Percentiles rank a stretch among this genome's conserved stretches.
Conservation (phyloP, 179 eudicot genomes). For the Nepenthes alata region DNA sequence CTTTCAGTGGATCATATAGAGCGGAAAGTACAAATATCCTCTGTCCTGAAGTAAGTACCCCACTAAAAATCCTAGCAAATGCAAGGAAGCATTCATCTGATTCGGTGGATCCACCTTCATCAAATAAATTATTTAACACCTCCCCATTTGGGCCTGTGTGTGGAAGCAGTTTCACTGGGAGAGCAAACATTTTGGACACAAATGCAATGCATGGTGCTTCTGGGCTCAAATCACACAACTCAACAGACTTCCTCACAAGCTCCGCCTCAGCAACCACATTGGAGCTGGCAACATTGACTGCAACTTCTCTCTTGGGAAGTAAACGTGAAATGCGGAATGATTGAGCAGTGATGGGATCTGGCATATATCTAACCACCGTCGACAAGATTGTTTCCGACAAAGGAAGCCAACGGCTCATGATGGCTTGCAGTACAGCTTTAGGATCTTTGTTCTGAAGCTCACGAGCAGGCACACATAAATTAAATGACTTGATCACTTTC, state of each 20-base stretch:
- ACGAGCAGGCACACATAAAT: conserved; percentile 49
- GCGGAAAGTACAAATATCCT: conserved; percentile 71
- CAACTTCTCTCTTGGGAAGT: conserved; percentile 68
- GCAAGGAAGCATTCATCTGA: conserved; percentile 95
- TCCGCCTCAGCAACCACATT: conserved; percentile 64
- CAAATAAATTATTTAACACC: conserved; percentile 25
- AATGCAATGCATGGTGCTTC: conserved; percentile 76
- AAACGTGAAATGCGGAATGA: conserved; percentile 55
- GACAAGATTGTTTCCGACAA: conserved; percentile 58
- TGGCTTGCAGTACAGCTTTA: conserved; percentile 61
- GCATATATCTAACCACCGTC: conserved; percentile 62
- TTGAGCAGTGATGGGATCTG: conserved; percentile 65
- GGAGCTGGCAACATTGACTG: conserved; percentile 28
- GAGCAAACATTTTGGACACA: conserved; percentile 93
- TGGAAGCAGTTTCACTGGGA: conserved; percentile 65
- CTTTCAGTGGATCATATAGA: conserved; percentile 72
- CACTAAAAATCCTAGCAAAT: conserved; percentile 87
- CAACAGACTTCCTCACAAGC: conserved; percentile 65
- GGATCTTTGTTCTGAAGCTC: conserved; percentile 74
- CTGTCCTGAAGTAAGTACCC: conserved; percentile 56
- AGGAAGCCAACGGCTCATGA: conserved; percentile 91
- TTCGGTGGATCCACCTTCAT: conserved; percentile 37
- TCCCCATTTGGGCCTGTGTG: conserved; percentile 47
- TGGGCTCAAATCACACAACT: conserved; percentile 52
- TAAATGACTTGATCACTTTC: conserved; percentile 58